Percentiles rank a stretch among this genome's conserved stretches.
phyloP scores from a whole-genome alignment of 805 yeast genomes.

The Naumovozyma dairenensis region DNA sequence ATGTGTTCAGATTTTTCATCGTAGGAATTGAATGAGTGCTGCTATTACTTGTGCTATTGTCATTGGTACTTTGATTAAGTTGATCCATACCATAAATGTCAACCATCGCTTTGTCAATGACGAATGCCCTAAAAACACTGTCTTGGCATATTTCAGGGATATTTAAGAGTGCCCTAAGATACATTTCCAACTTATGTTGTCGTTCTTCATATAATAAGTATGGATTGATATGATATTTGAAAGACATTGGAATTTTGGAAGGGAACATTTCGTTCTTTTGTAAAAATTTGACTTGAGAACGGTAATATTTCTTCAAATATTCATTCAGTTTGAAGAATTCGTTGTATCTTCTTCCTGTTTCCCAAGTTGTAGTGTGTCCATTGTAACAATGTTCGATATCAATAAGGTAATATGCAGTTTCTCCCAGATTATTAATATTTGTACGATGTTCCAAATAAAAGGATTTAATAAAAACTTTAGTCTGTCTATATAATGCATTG shows the following conservation, averaged over 20 bases:
- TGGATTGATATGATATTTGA: conserved; percentile 52
- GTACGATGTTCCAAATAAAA: conserved; percentile 42
- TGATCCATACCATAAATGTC: too few species aligned
- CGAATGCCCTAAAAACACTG: conserved; percentile 60
- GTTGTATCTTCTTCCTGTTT: conserved; percentile 79
- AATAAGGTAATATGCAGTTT: conserved; percentile 61
- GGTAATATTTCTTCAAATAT: conserved; percentile 44
- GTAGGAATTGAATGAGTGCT: too few species aligned
- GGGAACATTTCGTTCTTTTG: conserved; percentile 34
- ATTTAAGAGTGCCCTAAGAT: conserved; percentile 45
- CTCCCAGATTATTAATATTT: conserved; percentile 40
- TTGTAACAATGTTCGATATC: conserved; percentile 55
- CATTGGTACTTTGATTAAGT: too few species aligned
- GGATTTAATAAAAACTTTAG: conserved; percentile 40
- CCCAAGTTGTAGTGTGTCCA: conserved; percentile 65
- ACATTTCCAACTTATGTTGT: conserved; percentile 48
- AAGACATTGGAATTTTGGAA: conserved; percentile 47
- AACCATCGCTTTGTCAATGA: too few species aligned
- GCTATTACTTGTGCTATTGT: too few species aligned
- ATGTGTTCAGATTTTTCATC: too few species aligned
- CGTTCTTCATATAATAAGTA: conserved; percentile 55
- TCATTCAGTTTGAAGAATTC: conserved; percentile 70
- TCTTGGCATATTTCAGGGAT: conserved; percentile 67
- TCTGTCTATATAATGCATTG: conserved; percentile 61
- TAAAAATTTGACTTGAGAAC: conserved; percentile 41